phyloP scores from a whole-genome alignment of 345 rosid species.

The Moricandia moricandioides region DNA sequence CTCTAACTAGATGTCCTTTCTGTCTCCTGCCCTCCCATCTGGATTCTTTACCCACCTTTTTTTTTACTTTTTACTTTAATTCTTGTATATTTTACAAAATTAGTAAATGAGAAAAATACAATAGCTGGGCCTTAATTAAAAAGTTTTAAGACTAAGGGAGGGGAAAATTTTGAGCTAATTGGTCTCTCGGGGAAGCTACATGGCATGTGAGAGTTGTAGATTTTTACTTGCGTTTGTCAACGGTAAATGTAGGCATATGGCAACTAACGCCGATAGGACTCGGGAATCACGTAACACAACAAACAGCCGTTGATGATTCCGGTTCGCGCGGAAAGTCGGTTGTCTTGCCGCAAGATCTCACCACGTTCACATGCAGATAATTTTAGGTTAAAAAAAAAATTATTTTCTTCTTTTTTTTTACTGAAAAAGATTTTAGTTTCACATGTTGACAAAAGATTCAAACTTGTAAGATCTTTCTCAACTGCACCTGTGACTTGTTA shows the following conservation, averaged over 20 bases:
- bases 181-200: constrained; percentile 16
- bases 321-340: constrained; percentile 22
- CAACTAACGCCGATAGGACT: constrained; percentile 10
- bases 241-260: not conserved
- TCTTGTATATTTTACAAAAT: not conserved
- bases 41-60: constrained; percentile 1
- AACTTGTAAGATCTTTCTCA: not conserved
- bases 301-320: constrained; percentile 23
- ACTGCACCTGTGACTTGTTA: not conserved
- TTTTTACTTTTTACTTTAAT: not conserved
- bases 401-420: not conserved
- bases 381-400: too few species aligned
- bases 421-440: not conserved
- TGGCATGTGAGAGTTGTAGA: not conserved
- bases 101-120: not conserved
- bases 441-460: not conserved
- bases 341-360: constrained; percentile 16
- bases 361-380: constrained; percentile 10
- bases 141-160: not conserved
- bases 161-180: not conserved
- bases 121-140: not conserved
- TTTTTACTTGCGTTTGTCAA: constrained; percentile 6
- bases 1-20: too few species aligned
- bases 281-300: not conserved
- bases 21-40: constrained; percentile 26